Percentiles rank a stretch among this genome's conserved stretches.
Evolutionary conservation across 2,329 filamentous ascomycete genomes (phyloP).

Genomic region (Fusarium abutilonis): DNA sequence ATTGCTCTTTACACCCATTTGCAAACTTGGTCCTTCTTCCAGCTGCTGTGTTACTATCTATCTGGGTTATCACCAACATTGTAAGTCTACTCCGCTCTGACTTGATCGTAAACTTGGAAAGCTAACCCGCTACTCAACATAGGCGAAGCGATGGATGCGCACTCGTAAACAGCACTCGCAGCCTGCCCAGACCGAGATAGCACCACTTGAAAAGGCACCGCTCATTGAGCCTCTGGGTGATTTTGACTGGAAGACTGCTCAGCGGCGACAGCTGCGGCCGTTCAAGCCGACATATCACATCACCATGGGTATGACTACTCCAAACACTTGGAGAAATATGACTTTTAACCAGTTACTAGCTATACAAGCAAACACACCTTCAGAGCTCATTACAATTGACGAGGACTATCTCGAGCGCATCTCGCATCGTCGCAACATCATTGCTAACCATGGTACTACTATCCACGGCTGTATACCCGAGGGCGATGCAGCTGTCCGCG

Average conservation of each 20-base stretch:
- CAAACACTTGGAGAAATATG: accelerated
- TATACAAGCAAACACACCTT: slow-evolving; percentile 55
- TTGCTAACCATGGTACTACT: slow-evolving; percentile 44
- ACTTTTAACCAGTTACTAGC: slow-evolving; percentile 44
- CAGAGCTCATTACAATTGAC: slow-evolving; percentile 64
- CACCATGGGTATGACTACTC: slow-evolving; percentile 18
- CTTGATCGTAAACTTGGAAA: not conserved
- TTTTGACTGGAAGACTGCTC: slow-evolving; percentile 29
- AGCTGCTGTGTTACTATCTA: slow-evolving; percentile 11
- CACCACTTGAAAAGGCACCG: slow-evolving; percentile 3
- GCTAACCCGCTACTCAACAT: not conserved
- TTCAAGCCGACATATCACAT: slow-evolving; percentile 37
- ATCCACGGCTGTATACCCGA: slow-evolving; percentile 56
- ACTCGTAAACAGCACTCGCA: slow-evolving; percentile 16
- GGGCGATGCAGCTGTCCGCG: slow-evolving; percentile 56
- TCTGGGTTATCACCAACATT: slow-evolving; percentile 16
- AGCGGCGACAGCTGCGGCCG: slow-evolving; percentile 9
- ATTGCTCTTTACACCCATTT: slow-evolving; percentile 6
- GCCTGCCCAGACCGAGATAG: not conserved
- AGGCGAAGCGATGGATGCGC: slow-evolving; percentile 39
- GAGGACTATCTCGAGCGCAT: slow-evolving; percentile 60
- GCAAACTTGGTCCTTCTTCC: slow-evolving; percentile 20
- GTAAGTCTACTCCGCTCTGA: slow-evolving; percentile 6
- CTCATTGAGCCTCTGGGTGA: slow-evolving; percentile 14
- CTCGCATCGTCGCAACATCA: slow-evolving; percentile 51